These are phyloP conservation scores for Globisporangium acanthophoron DNA, from an alignment of 352 stramenopile species.

Conservation along the genomic window DNA sequence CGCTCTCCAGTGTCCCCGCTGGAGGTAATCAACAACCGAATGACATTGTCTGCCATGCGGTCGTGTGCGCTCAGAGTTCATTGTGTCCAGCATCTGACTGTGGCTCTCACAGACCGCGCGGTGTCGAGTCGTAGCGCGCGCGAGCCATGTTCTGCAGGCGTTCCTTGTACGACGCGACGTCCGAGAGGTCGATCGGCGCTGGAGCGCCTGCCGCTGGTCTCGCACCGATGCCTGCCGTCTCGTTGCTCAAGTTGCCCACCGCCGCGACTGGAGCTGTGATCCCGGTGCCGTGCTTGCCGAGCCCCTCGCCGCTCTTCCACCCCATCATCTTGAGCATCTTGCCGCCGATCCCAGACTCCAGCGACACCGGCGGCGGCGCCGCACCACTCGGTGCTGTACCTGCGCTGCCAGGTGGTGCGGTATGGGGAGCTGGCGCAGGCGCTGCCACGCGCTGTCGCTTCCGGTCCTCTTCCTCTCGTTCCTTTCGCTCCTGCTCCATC, in stretches of 20 bases:
- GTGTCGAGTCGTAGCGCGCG: conserved; percentile 42
- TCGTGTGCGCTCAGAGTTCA: not conserved
- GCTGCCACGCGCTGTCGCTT: conserved; percentile 11
- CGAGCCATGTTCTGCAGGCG: conserved; percentile 53
- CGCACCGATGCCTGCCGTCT: conserved; percentile 49
- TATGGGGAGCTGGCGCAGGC: not conserved
- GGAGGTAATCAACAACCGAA: not conserved
- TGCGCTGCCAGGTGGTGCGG: not conserved
- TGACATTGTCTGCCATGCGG: not conserved
- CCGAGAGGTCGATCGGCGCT: conserved; percentile 36
- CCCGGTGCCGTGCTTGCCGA: conserved; percentile 75
- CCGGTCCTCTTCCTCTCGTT: conserved; percentile 5
- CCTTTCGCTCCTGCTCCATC: conserved; percentile 40
- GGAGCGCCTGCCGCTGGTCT: conserved; percentile 18
- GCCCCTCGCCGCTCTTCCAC: conserved; percentile 78
- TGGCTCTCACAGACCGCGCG: conserved; percentile 8
- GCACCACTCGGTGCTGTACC: conserved; percentile 7
- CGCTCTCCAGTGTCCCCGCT: not conserved
- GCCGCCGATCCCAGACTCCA: conserved; percentile 67
- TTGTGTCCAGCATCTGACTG: not conserved
- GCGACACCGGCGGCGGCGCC: conserved; percentile 19
- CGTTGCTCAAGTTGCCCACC: conserved; percentile 26
- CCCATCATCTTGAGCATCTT: conserved; percentile 89
- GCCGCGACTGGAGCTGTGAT: conserved; percentile 66
- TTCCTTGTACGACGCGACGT: conserved; percentile 54